Conservation (phyloP, 2,329 filamentous ascomycete genomes). For the Leptographium procerum region DNA sequence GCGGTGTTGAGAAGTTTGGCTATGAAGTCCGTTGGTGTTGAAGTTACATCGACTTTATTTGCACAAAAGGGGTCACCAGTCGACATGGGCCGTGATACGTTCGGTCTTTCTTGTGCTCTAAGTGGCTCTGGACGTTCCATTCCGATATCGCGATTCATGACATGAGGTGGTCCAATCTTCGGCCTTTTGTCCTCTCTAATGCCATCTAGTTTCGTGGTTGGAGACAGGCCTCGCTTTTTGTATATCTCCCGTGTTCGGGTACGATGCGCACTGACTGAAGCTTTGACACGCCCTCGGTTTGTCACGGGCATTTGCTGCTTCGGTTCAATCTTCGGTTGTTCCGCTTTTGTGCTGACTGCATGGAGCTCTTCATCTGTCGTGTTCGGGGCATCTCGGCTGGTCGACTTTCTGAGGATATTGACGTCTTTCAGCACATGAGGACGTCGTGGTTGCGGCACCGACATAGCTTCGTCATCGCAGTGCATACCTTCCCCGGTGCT, state of each 20-base stretch:
- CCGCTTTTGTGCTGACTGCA: background rate
- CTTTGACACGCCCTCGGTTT: background rate
- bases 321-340: background rate
- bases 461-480: background rate
- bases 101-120: background rate
- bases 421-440: background rate
- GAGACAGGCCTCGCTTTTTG: background rate
- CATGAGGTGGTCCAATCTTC: background rate
- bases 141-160: background rate
- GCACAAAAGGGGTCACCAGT: slow-evolving; percentile 7
- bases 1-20: slow-evolving; percentile 5
- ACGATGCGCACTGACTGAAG: no score
- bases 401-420: background rate
- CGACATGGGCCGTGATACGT: background rate
- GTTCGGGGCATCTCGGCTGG: background rate
- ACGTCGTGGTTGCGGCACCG: background rate
- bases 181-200: background rate
- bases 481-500: background rate
- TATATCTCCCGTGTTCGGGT: background rate
- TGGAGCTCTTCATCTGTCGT: background rate
- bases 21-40: slow-evolving; percentile 5
- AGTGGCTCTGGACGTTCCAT: background rate
- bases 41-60: background rate
- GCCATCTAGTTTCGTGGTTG: background rate
- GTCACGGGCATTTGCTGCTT: background rate